These are phyloP conservation scores for Suillus subaureus DNA, from an alignment of 768 basidiomycete genomes.

Conservation along the genomic window DNA sequence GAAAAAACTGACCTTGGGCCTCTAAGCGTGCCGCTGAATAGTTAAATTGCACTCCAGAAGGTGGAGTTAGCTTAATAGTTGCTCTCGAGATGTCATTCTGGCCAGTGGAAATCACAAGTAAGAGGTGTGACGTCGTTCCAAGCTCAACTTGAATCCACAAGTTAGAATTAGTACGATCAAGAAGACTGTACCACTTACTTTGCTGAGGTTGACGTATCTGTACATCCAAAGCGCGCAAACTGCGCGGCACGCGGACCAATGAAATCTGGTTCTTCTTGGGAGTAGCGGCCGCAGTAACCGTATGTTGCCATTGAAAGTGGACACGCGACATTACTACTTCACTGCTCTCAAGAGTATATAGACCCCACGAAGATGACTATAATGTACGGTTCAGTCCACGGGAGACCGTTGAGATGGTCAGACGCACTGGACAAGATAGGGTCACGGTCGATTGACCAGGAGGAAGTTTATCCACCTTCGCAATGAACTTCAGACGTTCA, in stretches of 20 bases:
- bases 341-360: constrained; percentile 66
- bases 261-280: constrained; percentile 35
- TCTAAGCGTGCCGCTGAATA: constrained; percentile 43
- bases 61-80: constrained; percentile 54
- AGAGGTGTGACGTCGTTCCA: constrained; percentile 55
- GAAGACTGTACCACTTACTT: constrained; percentile 30
- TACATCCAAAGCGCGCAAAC: constrained; percentile 64
- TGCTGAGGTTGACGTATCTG: constrained; percentile 57
- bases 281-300: constrained; percentile 26
- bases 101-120: constrained; percentile 63
- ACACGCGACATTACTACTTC: constrained; percentile 69
- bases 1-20: constrained; percentile 33
- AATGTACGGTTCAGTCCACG: constrained; percentile 3
- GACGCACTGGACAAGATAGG: constrained; percentile 73
- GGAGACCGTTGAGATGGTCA: constrained; percentile 1
- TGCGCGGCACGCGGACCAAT: constrained; percentile 64
- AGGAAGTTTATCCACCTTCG: constrained; percentile 43
- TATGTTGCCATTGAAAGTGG: constrained; percentile 64
- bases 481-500: constrained; percentile 60
- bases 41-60: constrained; percentile 54
- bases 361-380: constrained; percentile 72
- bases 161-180: constrained; percentile 6
- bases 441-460: constrained; percentile 61
- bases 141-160: constrained; percentile 57
- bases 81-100: constrained; percentile 64